Percentiles rank a stretch among this genome's conserved stretches.
Conservation (phyloP, 306 rosid species). For the Begonia fuchsioides region DNA sequence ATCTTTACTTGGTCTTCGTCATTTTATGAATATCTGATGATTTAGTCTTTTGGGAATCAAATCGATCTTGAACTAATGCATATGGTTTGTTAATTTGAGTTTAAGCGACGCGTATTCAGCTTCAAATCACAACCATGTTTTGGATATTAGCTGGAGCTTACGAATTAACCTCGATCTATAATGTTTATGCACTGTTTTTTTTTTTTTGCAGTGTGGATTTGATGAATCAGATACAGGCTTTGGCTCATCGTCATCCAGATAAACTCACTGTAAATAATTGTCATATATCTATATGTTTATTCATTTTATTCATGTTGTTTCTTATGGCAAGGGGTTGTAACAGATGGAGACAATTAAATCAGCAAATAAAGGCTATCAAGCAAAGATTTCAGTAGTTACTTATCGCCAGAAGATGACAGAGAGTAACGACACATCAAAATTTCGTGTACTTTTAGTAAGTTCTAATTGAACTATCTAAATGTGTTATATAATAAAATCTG, state of each 20-base stretch:
- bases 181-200: slow-evolving; percentile 15
- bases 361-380: slow-evolving; percentile 60
- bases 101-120: too few species aligned
- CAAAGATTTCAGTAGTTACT: slow-evolving; percentile 65
- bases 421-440: slow-evolving; percentile 36
- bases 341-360: slow-evolving; percentile 61
- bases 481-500: too few species aligned
- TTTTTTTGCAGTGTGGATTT: slow-evolving; percentile 58
- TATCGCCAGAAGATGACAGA: slow-evolving; percentile 42
- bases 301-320: slow-evolving; percentile 2
- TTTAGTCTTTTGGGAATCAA: too few species aligned
- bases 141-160: neutral
- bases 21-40: too few species aligned
- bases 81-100: too few species aligned
- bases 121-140: too few species aligned
- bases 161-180: neutral
- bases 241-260: slow-evolving; percentile 78
- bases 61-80: too few species aligned
- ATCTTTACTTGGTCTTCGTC: neutral
- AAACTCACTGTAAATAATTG: slow-evolving; percentile 47
- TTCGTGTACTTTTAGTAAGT: slow-evolving; percentile 89
- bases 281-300: slow-evolving; percentile 5
- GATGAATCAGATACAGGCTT: slow-evolving; percentile 55
- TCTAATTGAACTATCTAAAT: slow-evolving; percentile 5
- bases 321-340: slow-evolving; percentile 7